Conservation (phyloP, 2,329 filamentous ascomycete species). For the Cladorrhinum sp. region DNA sequence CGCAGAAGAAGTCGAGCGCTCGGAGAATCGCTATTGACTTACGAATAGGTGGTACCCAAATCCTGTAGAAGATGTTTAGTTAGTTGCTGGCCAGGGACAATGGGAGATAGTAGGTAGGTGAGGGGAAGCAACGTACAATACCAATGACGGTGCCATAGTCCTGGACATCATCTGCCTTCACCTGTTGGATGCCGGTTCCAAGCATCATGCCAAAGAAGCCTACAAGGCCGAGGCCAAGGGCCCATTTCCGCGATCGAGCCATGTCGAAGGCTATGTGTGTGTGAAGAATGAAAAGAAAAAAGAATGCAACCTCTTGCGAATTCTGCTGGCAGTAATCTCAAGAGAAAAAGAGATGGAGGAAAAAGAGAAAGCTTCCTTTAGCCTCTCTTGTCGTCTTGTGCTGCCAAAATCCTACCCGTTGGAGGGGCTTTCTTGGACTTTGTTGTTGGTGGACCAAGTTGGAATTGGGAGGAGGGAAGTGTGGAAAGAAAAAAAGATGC, state of each 20-base stretch:
- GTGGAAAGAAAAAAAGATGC: slow-evolving; percentile 12
- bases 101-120: not conserved
- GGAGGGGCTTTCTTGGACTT: slow-evolving; percentile 11
- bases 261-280: slow-evolving; percentile 26
- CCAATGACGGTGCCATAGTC: slow-evolving; percentile 87
- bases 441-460: slow-evolving; percentile 8
- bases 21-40: slow-evolving; percentile 18
- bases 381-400: slow-evolving; percentile 15
- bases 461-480: slow-evolving; percentile 11
- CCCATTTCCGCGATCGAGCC: slow-evolving; percentile 31
- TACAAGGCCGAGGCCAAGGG: slow-evolving; percentile 79
- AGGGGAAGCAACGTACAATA: slow-evolving; percentile 57
- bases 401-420: slow-evolving; percentile 14
- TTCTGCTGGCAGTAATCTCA: slow-evolving; percentile 19
- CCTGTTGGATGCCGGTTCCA: slow-evolving; percentile 77
- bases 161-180: slow-evolving; percentile 68
- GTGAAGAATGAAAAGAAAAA: slow-evolving; percentile 12
- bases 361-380: slow-evolving; percentile 15
- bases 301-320: slow-evolving; percentile 13
- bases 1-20: not conserved
- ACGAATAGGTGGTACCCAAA: slow-evolving; percentile 76
- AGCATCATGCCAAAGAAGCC: slow-evolving; percentile 91
- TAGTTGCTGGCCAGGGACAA: slow-evolving; percentile 18
- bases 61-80: slow-evolving; percentile 45
- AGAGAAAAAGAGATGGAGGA: slow-evolving; percentile 8